Evolutionary conservation across 805 yeast genomes (phyloP).

Genomic region (Candida boleticola): DNA sequence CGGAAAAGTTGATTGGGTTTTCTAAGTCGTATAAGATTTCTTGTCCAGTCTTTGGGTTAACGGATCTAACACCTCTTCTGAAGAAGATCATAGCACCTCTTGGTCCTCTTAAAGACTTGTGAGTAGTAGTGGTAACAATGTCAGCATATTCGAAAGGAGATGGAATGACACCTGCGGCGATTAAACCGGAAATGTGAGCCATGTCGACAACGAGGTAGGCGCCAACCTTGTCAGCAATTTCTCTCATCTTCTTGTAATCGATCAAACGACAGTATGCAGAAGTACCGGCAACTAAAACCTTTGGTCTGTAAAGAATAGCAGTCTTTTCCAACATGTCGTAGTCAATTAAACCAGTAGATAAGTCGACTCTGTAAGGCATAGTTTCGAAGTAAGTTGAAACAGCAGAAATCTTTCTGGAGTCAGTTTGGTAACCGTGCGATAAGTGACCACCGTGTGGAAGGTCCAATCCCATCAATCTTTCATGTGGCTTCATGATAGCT

Average conservation of each 20-base stretch:
- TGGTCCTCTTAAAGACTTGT: slow-evolving; percentile 97
- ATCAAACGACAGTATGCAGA: slow-evolving; percentile 91
- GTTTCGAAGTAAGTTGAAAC: slow-evolving; percentile 94
- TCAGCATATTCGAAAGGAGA: slow-evolving; percentile 94
- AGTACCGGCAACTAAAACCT: slow-evolving; percentile 93
- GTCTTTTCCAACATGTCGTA: slow-evolving; percentile 83
- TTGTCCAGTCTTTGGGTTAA: slow-evolving; percentile 77
- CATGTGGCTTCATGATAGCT: slow-evolving; percentile 84
- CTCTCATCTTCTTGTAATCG: slow-evolving; percentile 86
- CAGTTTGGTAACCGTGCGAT: slow-evolving; percentile 95
- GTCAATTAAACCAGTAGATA: slow-evolving; percentile 86
- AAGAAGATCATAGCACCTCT: slow-evolving; percentile 98
- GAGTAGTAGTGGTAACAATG: slow-evolving; percentile 96
- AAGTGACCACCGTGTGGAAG: slow-evolving; percentile 98
- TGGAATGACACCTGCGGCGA: slow-evolving; percentile 91
- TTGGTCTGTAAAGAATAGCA: slow-evolving; percentile 88
- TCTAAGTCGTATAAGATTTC: slow-evolving; percentile 85
- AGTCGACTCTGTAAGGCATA: slow-evolving; percentile 93
- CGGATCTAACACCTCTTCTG: slow-evolving; percentile 88
- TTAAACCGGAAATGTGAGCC: slow-evolving; percentile 97
- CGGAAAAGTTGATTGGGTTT: slow-evolving; percentile 89
- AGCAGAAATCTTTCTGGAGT: slow-evolving; percentile 82
- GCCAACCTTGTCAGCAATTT: slow-evolving; percentile 88
- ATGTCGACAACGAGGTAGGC: slow-evolving; percentile 91
- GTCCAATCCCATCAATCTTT: slow-evolving; percentile 95